Base-by-base conservation (phyloP, 2,329 filamentous ascomycete species). In the Thielaviopsis ethacetica region DNA sequence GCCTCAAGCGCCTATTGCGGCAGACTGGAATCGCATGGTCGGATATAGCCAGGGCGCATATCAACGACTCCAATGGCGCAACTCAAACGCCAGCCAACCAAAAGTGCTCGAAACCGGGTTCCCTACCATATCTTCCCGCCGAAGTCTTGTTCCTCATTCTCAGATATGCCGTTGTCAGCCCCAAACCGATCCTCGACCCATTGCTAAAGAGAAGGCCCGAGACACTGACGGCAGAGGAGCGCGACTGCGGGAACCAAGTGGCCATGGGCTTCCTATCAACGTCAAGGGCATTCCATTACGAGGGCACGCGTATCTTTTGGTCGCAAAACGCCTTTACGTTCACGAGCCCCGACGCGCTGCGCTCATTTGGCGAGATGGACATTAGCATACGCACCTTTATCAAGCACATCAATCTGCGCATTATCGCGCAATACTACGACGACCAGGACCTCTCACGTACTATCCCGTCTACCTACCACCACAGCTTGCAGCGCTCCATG, bases 351-450 rank as follows among this genome's bases (percentile, higher is more conserved):
- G 70, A 74, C 44, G 71, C 76, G 2, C 67, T 82, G 5, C 72
- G 71, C 47, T 71, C 73, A 54, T 80, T 82, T 63, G 68, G 71
- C 54, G 74, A 76, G 30, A 67, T 81, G 41, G 68, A 71, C 52
- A 60, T 71, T 12, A 60, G 67, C 4, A 72, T 72, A 59, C 75
- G 79, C 17, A 66, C 71, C 34, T 66, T 68, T 12, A 71, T 82
- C 58, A 70, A 70, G 24, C 68, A 73, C 59, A 67, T 78, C 64
- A 79, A 70, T 27, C 68, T 81, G 49, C 76, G 79, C 50, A 68
- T 81, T 64, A 75, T 81, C 60, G 78, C 77, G 10, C 72, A 71
- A 56, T 81, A 78, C 65, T 82, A 79, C 62, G 77, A 80, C 59
- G 77, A 81, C 54, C 72, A 70, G 62, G 67, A 76, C 52, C 69